phyloP scores from a whole-genome alignment of 805 yeast species.

The Barnettozyma salicaria region DNA sequence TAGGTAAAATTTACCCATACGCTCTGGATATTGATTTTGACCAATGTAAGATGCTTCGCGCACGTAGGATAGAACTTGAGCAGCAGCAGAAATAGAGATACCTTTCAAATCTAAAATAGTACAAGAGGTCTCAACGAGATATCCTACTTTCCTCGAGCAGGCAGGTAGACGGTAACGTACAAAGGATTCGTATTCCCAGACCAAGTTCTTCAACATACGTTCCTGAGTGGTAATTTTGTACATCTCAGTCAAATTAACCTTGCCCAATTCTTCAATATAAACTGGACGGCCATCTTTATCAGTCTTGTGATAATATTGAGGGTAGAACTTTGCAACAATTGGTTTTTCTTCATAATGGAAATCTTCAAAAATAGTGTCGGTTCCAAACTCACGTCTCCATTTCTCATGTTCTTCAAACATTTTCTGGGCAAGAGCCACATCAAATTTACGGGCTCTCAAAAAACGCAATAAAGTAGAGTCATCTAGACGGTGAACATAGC shows the following conservation, averaged over 20 bases:
- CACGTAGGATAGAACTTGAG: slow-evolving; percentile 81
- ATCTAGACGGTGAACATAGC: slow-evolving; percentile 75
- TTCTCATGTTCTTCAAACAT: slow-evolving; percentile 86
- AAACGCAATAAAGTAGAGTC: slow-evolving; percentile 82
- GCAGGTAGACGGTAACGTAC: slow-evolving; percentile 84
- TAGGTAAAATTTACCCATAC: slow-evolving; percentile 96
- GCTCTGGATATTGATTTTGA: slow-evolving; percentile 96
- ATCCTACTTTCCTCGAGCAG: slow-evolving; percentile 75
- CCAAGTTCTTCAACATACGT: slow-evolving; percentile 91
- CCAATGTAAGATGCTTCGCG: slow-evolving; percentile 92
- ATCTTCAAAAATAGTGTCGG: slow-evolving; percentile 78
- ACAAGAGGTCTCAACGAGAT: slow-evolving; percentile 89
- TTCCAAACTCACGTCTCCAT: slow-evolving; percentile 87
- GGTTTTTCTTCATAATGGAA: slow-evolving; percentile 94
- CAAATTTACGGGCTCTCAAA: slow-evolving; percentile 93
- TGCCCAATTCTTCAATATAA: slow-evolving; percentile 89
- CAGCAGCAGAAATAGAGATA: slow-evolving; percentile 76
- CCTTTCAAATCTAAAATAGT: slow-evolving; percentile 95
- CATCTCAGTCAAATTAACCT: slow-evolving; percentile 86
- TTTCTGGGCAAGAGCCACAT: slow-evolving; percentile 63
- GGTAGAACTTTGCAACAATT: slow-evolving; percentile 80
- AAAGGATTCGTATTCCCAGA: slow-evolving; percentile 96
- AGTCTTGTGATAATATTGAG: slow-evolving; percentile 95
- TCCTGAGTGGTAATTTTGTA: slow-evolving; percentile 91
- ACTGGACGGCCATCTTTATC: slow-evolving; percentile 97